Evolutionary conservation across 2,329 filamentous ascomycete species (phyloP), one percentile per base, ranked within the genome.

Genomic region (Claviceps pazoutovae): DNA sequence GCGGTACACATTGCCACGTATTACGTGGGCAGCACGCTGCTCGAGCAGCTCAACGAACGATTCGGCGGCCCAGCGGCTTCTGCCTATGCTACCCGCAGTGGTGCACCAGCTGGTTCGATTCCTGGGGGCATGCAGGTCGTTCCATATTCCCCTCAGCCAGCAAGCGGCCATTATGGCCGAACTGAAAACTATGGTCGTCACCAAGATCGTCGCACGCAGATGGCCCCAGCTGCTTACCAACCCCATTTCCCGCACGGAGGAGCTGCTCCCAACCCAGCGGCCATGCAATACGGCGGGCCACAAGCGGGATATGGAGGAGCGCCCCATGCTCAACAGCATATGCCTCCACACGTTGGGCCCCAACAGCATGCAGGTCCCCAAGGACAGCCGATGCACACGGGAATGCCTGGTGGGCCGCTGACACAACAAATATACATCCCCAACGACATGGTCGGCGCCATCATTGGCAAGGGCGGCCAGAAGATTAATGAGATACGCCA

Each of bases 401-500:
- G 67, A 45, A 82, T 70, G 76, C 64, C 67, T 5, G 71, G 68
- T 13, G 68, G 70, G 23, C 88, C 90, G 49, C 75, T 97, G 63
- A 98, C 93, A 3, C 93, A 98, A 70, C 93, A 98, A 70, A 98
- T 98, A 59, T 98, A 86, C 72, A 98, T 98, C 61, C 93, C 93
- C 53, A 98, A 98, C 66, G 93, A 98, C 64, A 97, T 98, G 93
- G 93, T 98, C 51, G 93, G 93, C 56, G 93, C 93, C 52, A 98
- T 98, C 62, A 98, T 98, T 61, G 93, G 93, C 63, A 98, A 98
- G 73, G 93, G 93, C 56, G 93, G 93, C 57, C 87, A 89, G 52
- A 98, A 98, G 79, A 98, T 98, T 76, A 98, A 98, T 66, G 93
- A 98, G 71, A 98, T 98, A 58, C 83, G 93, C 60, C 89, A 96